These are phyloP conservation scores for Sugiyamaella neomexicana DNA, from an alignment of 1,139 yeast genomes.

Conservation along the genomic window DNA sequence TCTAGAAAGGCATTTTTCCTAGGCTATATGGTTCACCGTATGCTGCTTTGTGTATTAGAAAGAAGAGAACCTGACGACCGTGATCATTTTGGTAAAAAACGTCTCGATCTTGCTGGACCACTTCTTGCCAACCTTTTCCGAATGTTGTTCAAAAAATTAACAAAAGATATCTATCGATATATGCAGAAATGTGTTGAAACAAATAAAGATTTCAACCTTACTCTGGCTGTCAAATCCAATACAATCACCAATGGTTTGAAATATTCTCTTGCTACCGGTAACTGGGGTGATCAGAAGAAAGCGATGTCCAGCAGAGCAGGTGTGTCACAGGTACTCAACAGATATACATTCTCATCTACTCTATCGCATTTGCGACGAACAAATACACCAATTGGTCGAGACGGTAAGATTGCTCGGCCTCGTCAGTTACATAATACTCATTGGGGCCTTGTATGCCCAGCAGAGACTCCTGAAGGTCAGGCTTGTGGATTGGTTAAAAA, in stretches of 20 bases:
- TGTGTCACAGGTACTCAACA: constrained; percentile 96
- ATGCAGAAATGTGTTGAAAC: constrained; percentile 99
- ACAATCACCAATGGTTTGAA: constrained; percentile 97
- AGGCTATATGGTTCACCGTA: constrained; percentile 96
- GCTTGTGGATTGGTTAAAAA: constrained; percentile 99
- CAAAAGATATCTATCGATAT: constrained; percentile 92
- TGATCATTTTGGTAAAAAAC: constrained; percentile 98
- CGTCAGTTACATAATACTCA: constrained; percentile 98
- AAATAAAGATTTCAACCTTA: constrained; percentile 93
- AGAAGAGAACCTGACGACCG: constrained; percentile 98
- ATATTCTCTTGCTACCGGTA: constrained; percentile 97
- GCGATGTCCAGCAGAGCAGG: constrained; percentile 99
- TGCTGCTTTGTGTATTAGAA: constrained; percentile 91
- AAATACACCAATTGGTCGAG: constrained; percentile 98
- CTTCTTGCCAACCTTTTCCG: constrained; percentile 92
- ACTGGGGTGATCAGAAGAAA: constrained; percentile 99
- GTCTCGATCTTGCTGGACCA: constrained; percentile 98
- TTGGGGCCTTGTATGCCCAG: constrained; percentile 99
- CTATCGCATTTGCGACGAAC: constrained; percentile 98
- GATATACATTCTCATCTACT: constrained; percentile 97
- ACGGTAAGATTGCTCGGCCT: constrained; percentile 96
- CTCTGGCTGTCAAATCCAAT: constrained; percentile 94
- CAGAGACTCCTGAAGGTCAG: constrained; percentile 99
- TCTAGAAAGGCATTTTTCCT: constrained; percentile 94
- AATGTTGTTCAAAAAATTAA: constrained; percentile 86